Percentiles rank a stretch among this genome's conserved stretches.
phyloP scores from a whole-genome alignment of 345 rosid species.

The Salix suchowensis region DNA sequence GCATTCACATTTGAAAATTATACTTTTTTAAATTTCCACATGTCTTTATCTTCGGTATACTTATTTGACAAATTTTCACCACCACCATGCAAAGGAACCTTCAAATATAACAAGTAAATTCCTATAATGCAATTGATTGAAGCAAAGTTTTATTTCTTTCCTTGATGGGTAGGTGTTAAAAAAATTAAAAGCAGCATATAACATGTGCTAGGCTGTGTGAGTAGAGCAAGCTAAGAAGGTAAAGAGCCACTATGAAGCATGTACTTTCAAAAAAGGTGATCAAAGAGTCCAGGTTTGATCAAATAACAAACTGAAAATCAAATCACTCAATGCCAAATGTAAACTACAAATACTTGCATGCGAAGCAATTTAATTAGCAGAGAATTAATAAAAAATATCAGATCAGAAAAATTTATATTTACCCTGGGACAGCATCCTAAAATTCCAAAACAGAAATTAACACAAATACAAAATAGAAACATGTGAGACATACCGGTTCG shows the following conservation, averaged over 20 bases:
- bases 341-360: not conserved
- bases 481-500: conserved; percentile 63
- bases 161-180: not conserved
- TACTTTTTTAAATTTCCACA: no score
- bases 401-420: no score
- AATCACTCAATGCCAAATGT: not conserved
- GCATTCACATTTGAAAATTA: no score
- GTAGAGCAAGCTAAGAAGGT: not conserved
- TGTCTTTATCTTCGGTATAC: no score
- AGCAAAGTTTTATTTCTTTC: not conserved
- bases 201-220: no score
- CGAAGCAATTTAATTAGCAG: not conserved
- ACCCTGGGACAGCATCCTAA: not conserved
- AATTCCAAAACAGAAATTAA: not conserved
- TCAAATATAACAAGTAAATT: not conserved
- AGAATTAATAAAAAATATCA: no score
- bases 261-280: not conserved
- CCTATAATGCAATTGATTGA: not conserved
- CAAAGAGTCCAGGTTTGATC: not conserved
- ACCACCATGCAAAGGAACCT: not conserved
- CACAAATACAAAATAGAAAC: not conserved
- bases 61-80: no score
- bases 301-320: not conserved
- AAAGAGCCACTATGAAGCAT: not conserved
- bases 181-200: not conserved